Evolutionary conservation across 2,329 filamentous ascomycete genomes (phyloP).

Genomic region (Lomentospora prolificans): DNA sequence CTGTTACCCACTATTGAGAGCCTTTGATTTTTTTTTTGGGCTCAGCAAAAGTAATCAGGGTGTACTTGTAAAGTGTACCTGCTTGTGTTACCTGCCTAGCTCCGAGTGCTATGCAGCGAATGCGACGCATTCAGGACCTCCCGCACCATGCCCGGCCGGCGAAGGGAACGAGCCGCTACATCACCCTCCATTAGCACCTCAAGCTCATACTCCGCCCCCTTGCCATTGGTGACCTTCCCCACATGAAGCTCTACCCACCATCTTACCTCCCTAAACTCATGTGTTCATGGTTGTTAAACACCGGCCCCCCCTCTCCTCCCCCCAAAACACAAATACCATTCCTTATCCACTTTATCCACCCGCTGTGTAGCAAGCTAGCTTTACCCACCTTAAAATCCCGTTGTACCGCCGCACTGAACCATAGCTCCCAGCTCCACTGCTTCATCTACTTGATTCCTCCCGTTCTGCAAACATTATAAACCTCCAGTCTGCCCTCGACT

Average conservation of each 20-base stretch:
- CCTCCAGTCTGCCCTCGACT: background rate
- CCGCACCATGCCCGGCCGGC: background rate
- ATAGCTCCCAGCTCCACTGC: background rate
- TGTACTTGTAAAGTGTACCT: too few species aligned
- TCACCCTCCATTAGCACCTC: background rate
- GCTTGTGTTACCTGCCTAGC: background rate
- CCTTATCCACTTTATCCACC: background rate
- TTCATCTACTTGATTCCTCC: background rate
- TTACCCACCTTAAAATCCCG: background rate
- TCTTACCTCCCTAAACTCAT: too few species aligned
- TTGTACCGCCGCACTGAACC: background rate
- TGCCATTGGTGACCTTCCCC: background rate
- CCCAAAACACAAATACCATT: background rate
- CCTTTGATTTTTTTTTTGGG: too few species aligned
- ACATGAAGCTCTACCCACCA: too few species aligned
- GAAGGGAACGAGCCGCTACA: background rate
- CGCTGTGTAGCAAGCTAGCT: background rate
- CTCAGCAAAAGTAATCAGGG: too few species aligned
- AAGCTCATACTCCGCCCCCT: background rate
- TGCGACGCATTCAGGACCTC: background rate
- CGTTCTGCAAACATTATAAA: background rate
- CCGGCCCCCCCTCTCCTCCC: background rate
- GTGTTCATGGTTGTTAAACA: too few species aligned
- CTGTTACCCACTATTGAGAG: too few species aligned
- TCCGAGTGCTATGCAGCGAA: background rate